phyloP scores from a whole-genome alignment of 139 green algal species.

The Closterium sp. region DNA sequence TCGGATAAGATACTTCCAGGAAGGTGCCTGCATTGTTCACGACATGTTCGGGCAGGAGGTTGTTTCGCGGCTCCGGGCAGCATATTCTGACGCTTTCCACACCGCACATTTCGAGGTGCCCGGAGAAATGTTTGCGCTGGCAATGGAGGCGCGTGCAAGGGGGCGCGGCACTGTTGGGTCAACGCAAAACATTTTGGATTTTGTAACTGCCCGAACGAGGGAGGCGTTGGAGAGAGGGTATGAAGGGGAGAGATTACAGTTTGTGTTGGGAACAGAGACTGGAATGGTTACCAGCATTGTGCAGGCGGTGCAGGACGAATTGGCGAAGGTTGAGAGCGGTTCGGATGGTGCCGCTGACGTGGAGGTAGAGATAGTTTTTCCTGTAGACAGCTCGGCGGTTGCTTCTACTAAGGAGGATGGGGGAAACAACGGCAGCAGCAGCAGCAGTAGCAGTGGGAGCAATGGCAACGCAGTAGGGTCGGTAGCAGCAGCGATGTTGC shows the following conservation, averaged over 20 bases:
- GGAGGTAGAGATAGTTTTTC: slow-evolving; percentile 96
- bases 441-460: too few relatives aligned
- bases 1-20: slow-evolving; percentile 82
- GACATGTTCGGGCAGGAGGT: slow-evolving; percentile 95
- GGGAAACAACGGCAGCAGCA: neutral
- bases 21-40: slow-evolving; percentile 96
- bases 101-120: slow-evolving; percentile 97
- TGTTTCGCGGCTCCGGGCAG: slow-evolving; percentile 45
- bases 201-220: slow-evolving; percentile 76
- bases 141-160: slow-evolving; percentile 78
- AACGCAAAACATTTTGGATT: slow-evolving; percentile 97
- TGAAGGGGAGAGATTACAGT: slow-evolving; percentile 69
- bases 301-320: slow-evolving; percentile 69
- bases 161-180: slow-evolving; percentile 91
- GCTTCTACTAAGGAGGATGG: slow-evolving; percentile 52
- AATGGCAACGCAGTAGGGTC: too few relatives aligned
- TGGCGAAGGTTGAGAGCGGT: slow-evolving; percentile 57
- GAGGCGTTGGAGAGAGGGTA: slow-evolving; percentile 65
- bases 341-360: slow-evolving; percentile 68
- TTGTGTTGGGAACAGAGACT: slow-evolving; percentile 96
- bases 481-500: slow-evolving; percentile 47
- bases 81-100: slow-evolving; percentile 89
- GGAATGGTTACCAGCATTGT: slow-evolving; percentile 99
- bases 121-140: slow-evolving; percentile 90
- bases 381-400: slow-evolving; percentile 77